A percentile compares a stretch with the other conserved stretches of the same genome.
phyloP scores from a whole-genome alignment of 2,329 filamentous ascomycete genomes.

The Magnaporthiopsis incrustans region DNA sequence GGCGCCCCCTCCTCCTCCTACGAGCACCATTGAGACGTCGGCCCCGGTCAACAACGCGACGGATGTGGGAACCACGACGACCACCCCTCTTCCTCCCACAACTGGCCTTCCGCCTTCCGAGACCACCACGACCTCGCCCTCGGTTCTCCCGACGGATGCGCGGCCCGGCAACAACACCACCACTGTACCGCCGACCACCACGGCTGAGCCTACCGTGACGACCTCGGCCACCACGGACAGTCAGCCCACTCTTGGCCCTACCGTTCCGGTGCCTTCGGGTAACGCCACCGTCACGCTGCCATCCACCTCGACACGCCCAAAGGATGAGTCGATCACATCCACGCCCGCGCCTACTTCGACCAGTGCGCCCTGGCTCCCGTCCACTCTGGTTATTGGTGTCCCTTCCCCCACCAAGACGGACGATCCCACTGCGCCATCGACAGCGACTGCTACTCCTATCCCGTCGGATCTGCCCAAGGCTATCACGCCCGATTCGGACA shows the following conservation, averaged over 20 bases:
- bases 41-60: not conserved
- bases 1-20: not conserved
- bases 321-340: constrained; percentile 11
- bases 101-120: not conserved
- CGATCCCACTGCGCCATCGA: constrained; percentile 24
- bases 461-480: constrained; percentile 64
- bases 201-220: not conserved
- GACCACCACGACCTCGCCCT: not conserved
- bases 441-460: constrained; percentile 41
- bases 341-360: constrained; percentile 31
- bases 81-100: not conserved
- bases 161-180: not conserved
- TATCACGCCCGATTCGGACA: constrained; percentile 61
- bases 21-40: not conserved
- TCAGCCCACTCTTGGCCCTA: not conserved
- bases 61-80: not conserved
- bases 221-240: not conserved
- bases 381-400: constrained; percentile 51
- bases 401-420: constrained; percentile 28
- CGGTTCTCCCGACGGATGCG: not conserved
- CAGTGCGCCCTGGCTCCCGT: constrained; percentile 44
- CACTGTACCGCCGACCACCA: too few relatives aligned
- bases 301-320: not conserved
- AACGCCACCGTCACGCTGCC: constrained; percentile 10
- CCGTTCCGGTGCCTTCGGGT: not conserved